A percentile compares a stretch with the other conserved stretches of the same genome.
These are phyloP conservation scores for Leavenworthia alabamica DNA, from an alignment of 345 rosid species.

Conservation along the genomic window DNA sequence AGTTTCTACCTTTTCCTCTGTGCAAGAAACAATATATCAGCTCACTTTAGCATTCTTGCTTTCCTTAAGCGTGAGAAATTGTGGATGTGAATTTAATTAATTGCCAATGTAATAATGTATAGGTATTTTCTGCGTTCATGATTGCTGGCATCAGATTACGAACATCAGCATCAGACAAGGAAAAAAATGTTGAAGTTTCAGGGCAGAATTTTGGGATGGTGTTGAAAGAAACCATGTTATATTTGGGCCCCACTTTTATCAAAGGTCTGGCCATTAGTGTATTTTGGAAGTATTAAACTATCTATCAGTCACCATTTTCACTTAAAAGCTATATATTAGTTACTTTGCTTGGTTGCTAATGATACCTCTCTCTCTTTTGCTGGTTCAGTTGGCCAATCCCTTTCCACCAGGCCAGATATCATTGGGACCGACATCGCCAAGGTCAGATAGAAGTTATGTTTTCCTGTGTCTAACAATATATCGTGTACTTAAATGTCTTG, in stretches of 20 bases:
- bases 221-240: slow-evolving; percentile 76
- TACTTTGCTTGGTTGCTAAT: slow-evolving; percentile 32
- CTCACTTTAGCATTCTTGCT: neutral
- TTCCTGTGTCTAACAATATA: neutral
- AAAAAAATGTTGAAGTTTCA: slow-evolving; percentile 36
- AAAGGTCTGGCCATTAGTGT: slow-evolving; percentile 50
- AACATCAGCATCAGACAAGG: slow-evolving; percentile 37
- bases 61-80: neutral
- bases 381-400: slow-evolving; percentile 96
- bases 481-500: neutral
- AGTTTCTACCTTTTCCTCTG: neutral
- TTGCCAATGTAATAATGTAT: slow-evolving; percentile 28
- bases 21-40: neutral
- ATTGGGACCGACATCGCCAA: slow-evolving; percentile 83
- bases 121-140: slow-evolving; percentile 67
- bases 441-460: slow-evolving; percentile 41
- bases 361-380: slow-evolving; percentile 36
- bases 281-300: slow-evolving; percentile 18
- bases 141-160: slow-evolving; percentile 66
- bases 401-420: slow-evolving; percentile 92
- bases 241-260: slow-evolving; percentile 91
- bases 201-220: slow-evolving; percentile 64
- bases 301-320: slow-evolving; percentile 14
- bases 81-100: slow-evolving; percentile 11
- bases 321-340: slow-evolving; percentile 26